phyloP scores from a whole-genome alignment of 306 rosid genomes.

The Leucaena leucocephala region DNA sequence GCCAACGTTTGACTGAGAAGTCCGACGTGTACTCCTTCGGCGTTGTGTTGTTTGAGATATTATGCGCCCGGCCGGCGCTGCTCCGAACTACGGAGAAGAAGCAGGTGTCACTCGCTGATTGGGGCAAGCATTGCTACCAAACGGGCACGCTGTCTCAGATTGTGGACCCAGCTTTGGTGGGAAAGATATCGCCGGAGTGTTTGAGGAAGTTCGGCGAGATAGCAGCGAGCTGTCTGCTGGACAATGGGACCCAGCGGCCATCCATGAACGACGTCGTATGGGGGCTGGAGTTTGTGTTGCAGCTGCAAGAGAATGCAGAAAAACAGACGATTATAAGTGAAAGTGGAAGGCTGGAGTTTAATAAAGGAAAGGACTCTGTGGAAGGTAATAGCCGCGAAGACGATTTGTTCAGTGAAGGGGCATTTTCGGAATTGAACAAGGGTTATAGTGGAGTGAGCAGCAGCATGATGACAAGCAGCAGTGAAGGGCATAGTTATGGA shows the following conservation, averaged over 20 bases:
- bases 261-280: slow-evolving; percentile 35
- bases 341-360: neutral
- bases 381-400: neutral
- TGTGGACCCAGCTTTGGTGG: slow-evolving; percentile 24
- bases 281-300: slow-evolving; percentile 21
- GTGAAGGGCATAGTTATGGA: neutral
- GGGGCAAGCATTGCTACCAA: slow-evolving; percentile 6
- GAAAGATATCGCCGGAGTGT: slow-evolving; percentile 16
- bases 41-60: slow-evolving; percentile 21
- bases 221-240: slow-evolving; percentile 24
- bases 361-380: neutral
- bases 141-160: neutral
- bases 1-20: slow-evolving; percentile 17
- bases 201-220: slow-evolving; percentile 16
- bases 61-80: slow-evolving; percentile 19
- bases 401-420: slow-evolving; percentile 3
- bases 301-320: slow-evolving; percentile 20
- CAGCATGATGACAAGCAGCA: neutral
- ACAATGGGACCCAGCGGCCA: slow-evolving; percentile 36
- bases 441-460: slow-evolving; percentile 17
- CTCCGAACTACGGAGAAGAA: slow-evolving; percentile 10
- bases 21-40: slow-evolving; percentile 34
- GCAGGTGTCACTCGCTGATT: slow-evolving; percentile 13
- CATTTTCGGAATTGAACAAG: neutral
- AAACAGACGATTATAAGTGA: neutral